Evolutionary conservation across 495 filamentous ascomycete species (phyloP), one percentile per base, ranked within the genome.

Genomic region (Ramalina intermedia): DNA sequence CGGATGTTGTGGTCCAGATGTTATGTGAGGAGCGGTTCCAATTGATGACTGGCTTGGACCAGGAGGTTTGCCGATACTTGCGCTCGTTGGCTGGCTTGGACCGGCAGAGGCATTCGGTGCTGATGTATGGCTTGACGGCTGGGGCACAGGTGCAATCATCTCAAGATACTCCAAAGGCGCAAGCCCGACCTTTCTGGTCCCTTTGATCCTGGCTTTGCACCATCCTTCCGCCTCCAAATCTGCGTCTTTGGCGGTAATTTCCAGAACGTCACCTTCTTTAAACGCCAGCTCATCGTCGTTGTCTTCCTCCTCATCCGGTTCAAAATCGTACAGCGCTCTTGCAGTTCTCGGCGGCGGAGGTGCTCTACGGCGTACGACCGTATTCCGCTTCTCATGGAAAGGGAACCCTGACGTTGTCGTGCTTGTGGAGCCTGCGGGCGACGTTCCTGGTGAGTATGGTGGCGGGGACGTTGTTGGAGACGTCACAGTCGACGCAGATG

Each of bases 221-320:
- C 48, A 50, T n/a, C 48, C 48, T 12, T 50, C 48, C 14, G 43
- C 40, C 27, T 50, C 48, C 41, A 50, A 50, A 14, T 18, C 40
- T 13, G 48, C 41, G 16, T 16, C 37, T 29, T 44, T 50, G 24
- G 43, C 48, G 2, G 44, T n/a, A 11, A 50, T 46, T 26, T 50
- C 48, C 21, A 50, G 41, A 13, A 21, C 17, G 26, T 50, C 48
- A 21, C 48, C 48, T 20, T 50, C 48, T 37, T 50, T 46, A 14
- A 50, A 50, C 17, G 36, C 33, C 13, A 50, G 36, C n/a, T 50
- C 48, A 6, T 50, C 48, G 14, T 50, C 48, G 17, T 46, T 38
- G 18, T 45, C 35, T 17, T 38, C 46, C 12, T 43, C 41, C 14
- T 36, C 48, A 3, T 48, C 46, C 13, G 40, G 41, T 27, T 50